Base-by-base conservation (phyloP, 306 rosid genomes). In the Glycyrrhiza uralensis region DNA sequence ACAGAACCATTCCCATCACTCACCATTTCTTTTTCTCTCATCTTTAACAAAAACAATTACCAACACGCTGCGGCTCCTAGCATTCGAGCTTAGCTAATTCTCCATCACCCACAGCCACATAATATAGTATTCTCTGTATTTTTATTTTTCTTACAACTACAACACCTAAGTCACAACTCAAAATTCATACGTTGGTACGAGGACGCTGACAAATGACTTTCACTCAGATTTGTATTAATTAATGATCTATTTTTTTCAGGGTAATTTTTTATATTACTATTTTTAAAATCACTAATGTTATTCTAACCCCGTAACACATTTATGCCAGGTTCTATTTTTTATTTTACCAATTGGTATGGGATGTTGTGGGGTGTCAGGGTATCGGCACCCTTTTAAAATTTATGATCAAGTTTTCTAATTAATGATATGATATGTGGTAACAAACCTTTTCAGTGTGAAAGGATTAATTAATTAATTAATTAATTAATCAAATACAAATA, bases 101-200 rank as follows among this genome's bases (percentile, higher is more conserved):
- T 47, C n/a, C 41, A 73, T 24, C n/a, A n/a, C 38, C 6, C 59
- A 36, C 20, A 58, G 66, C 66, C 62, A 64, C 72, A 17, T 18
- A 62, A 78, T 62, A 45, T 63, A 20, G 18, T 54, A 4, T 4
- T 30, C 13, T 55, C 24, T 17, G 9, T 63, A 9, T 32, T 19
- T 47, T 30, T 20, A 28, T 23, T 24, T 55, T 29, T 75, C 28
- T 54, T 7, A 23, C 41, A 52, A 66, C 7, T 13, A 64, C 54
- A 30, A 64, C 54, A 30, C 67, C 28, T 11, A 26, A 56, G 19
- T 28, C 41, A 41, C 50, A 51, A 66, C 9, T 15, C 23, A 57
- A 10, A 57, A 36, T 36, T 36, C 42, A 36, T 8, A 36, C 1
- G n/a, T 23, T 52, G 0, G 18, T n/a, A 3, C 11, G 29, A 32